Percentiles rank a stretch among this genome's conserved stretches.
phyloP scores from a whole-genome alignment of 176 grass and related monocot species.

The Avena eriantha region DNA sequence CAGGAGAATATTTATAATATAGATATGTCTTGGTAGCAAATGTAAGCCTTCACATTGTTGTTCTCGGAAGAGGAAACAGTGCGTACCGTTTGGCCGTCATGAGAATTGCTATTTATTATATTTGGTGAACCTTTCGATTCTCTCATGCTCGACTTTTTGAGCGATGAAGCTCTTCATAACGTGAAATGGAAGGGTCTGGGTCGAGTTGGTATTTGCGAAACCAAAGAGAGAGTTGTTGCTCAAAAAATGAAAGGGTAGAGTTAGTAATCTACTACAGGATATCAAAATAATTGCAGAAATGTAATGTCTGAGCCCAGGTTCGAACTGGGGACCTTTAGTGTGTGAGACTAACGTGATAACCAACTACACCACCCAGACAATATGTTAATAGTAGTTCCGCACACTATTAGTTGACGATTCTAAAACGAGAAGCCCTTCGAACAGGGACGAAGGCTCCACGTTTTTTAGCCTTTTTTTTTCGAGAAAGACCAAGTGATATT shows the following conservation, averaged over 20 bases:
- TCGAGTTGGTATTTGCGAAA: not conserved
- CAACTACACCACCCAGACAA: conserved; percentile 51
- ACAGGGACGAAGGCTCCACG: no score
- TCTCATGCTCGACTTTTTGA: not conserved
- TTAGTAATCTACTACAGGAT: not conserved
- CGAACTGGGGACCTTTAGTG: conserved; percentile 82
- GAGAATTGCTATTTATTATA: conserved; percentile 11
- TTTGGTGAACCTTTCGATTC: not conserved
- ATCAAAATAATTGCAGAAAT: not conserved
- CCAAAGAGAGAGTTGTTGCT: not conserved
- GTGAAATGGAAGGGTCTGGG: not conserved
- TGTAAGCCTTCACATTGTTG: conserved; percentile 33
- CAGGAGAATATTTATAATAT: conserved; percentile 48
- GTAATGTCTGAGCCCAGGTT: conserved; percentile 55
- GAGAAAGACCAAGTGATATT: no score
- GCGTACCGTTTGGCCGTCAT: conserved; percentile 33
- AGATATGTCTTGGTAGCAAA: conserved; percentile 29
- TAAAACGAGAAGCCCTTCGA: no score
- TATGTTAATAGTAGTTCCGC: not conserved
- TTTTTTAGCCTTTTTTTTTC: no score
- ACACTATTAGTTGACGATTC: no score
- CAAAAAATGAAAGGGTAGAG: not conserved
- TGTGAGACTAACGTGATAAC: conserved; percentile 56
- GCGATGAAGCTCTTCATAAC: not conserved
- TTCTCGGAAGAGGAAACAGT: conserved; percentile 44